A percentile compares a stretch with the other conserved stretches of the same genome.
Evolutionary conservation across 2,329 filamentous ascomycete species (phyloP).

Genomic region (Sclerotiophoma versabilis): DNA sequence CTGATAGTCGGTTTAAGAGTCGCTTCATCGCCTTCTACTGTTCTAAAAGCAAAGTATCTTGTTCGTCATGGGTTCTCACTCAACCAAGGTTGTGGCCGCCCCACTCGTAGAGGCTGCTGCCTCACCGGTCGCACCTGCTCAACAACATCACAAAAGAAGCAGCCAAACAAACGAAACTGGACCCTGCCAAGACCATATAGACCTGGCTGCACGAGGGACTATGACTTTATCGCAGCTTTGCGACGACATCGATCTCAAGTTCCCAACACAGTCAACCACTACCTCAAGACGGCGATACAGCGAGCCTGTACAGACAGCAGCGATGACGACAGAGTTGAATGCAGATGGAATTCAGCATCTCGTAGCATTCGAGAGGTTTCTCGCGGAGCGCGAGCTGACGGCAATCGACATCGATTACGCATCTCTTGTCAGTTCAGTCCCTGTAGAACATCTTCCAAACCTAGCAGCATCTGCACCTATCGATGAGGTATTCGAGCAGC

Average conservation of each 20-base stretch:
- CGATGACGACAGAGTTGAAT: neutral
- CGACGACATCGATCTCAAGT: conserved; percentile 20
- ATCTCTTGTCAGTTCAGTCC: neutral
- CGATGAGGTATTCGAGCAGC: neutral
- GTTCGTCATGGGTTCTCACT: conserved; percentile 37
- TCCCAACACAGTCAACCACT: neutral
- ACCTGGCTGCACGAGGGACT: neutral
- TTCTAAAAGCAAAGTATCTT: neutral
- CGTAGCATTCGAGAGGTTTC: conserved; percentile 10
- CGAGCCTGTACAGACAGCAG: conserved; percentile 9
- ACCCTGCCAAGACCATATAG: conserved; percentile 18
- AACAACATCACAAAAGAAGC: conserved; percentile 15
- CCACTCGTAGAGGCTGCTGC: conserved; percentile 27
- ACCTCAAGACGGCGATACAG: conserved; percentile 22
- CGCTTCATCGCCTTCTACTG: neutral
- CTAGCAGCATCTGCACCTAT: neutral
- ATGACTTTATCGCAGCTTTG: neutral
- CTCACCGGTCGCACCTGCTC: conserved; percentile 18
- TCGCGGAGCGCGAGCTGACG: conserved; percentile 16
- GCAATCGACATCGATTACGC: conserved; percentile 9
- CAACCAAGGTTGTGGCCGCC: conserved; percentile 31
- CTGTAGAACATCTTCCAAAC: neutral
- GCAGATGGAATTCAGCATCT: conserved; percentile 2
- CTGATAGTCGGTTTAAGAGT: conserved; percentile 12
- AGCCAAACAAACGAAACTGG: conserved; percentile 16